Evolutionary conservation across 139 green algal species (phyloP).

Genomic region (Volvox reticuliferus): DNA sequence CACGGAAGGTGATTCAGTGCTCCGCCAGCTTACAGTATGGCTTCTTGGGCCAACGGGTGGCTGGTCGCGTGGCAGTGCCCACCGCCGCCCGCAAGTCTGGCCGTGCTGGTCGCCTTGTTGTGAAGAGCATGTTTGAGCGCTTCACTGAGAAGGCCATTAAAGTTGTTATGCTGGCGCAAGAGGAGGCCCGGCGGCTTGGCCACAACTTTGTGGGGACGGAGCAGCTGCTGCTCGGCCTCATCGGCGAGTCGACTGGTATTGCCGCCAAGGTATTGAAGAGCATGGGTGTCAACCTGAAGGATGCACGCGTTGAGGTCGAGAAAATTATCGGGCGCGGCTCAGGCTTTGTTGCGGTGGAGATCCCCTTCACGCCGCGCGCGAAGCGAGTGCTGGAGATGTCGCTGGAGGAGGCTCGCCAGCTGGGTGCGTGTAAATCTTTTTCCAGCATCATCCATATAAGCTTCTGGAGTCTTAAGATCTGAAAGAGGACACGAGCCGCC

Average conservation of each 20-base stretch:
- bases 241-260: conserved; percentile 98
- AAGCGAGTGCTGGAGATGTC: conserved; percentile 99
- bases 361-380: conserved; percentile 98
- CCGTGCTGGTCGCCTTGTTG: conserved; percentile 9
- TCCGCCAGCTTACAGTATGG: background rate
- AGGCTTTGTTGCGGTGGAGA: conserved; percentile 99
- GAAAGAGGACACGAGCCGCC: background rate
- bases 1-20: conserved; percentile 29
- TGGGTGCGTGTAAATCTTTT: conserved; percentile 75
- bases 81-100: conserved; percentile 15
- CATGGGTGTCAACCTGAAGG: conserved; percentile 98
- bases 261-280: conserved; percentile 99
- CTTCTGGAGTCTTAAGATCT: background rate
- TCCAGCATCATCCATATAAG: too few species aligned
- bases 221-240: conserved; percentile 98
- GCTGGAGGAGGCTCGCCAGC: conserved; percentile 97
- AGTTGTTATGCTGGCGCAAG: conserved; percentile 99
- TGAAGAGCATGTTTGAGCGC: conserved; percentile 93
- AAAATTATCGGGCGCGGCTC: conserved; percentile 98
- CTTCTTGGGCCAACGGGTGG: conserved; percentile 46
- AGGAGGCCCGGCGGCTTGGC: conserved; percentile 94
- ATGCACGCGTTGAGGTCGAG: conserved; percentile 96
- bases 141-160: conserved; percentile 97
- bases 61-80: conserved; percentile 4
- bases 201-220: conserved; percentile 99